Evolutionary conservation across 495 filamentous ascomycete species (phyloP).

Genomic region (Tuber magnatum): DNA sequence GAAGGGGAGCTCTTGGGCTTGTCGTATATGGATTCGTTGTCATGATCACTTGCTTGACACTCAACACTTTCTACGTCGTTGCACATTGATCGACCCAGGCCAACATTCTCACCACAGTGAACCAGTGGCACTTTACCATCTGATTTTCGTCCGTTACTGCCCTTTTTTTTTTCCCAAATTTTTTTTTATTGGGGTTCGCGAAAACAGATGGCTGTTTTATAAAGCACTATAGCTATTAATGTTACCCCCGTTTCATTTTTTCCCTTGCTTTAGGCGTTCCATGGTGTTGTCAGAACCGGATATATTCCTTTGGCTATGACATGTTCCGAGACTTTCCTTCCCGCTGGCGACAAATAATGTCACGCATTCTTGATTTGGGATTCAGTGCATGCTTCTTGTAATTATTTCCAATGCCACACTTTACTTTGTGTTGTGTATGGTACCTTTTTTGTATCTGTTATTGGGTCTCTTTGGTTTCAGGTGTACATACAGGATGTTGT

Average conservation of each 20-base stretch:
- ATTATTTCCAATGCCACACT: neutral
- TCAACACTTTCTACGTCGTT: conserved; percentile 61
- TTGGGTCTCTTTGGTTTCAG: neutral
- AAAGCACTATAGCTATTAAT: neutral
- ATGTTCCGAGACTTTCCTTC: neutral
- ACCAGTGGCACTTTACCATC: neutral
- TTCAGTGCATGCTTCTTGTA: neutral
- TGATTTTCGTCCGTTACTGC: neutral
- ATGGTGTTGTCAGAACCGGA: neutral
- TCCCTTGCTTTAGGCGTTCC: conserved; percentile 7
- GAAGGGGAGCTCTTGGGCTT: conserved; percentile 65
- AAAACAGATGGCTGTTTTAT: neutral
- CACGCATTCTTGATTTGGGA: neutral
- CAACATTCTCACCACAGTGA: neutral
- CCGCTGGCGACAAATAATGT: neutral
- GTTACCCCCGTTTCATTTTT: neutral
- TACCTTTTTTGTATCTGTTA: neutral
- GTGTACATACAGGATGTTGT: neutral
- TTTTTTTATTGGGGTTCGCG: neutral
- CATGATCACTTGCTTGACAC: conserved; percentile 79
- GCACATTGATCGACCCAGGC: conserved; percentile 16
- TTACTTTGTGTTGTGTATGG: neutral
- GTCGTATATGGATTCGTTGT: conserved; percentile 77
- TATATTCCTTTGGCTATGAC: neutral
- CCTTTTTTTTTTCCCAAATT: no score